Percentiles rank a stretch among this genome's conserved stretches.
Conservation (phyloP, 2,329 filamentous ascomycete species). For the Cercospora sp. region DNA sequence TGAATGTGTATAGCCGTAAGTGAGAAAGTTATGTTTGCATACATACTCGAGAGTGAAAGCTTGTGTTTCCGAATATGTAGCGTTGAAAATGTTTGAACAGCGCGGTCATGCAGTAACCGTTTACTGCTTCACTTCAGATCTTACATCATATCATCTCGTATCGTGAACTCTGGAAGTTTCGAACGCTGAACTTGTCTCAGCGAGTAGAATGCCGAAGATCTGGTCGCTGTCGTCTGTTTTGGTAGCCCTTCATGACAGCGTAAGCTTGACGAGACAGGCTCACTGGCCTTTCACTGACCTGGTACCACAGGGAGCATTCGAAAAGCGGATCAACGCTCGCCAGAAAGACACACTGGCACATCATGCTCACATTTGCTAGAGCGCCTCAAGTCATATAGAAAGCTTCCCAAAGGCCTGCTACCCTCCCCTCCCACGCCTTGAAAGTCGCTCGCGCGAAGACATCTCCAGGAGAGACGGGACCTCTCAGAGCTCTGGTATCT, state of each 20-base stretch:
- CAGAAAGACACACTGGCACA: too few species aligned
- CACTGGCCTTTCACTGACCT: too few species aligned
- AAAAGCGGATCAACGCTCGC: too few species aligned
- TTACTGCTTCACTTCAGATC: not conserved
- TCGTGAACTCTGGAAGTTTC: not conserved
- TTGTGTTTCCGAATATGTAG: too few species aligned
- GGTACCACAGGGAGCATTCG: too few species aligned
- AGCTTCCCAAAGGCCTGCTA: not conserved
- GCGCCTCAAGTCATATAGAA: not conserved
- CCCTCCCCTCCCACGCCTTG: not conserved
- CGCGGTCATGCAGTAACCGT: not conserved
- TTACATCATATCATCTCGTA: not conserved
- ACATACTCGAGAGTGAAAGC: too few species aligned
- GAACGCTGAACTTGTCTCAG: not conserved
- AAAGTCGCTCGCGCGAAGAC: not conserved
- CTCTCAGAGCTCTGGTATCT: not conserved
- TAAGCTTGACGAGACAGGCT: too few species aligned
- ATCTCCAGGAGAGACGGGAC: not conserved
- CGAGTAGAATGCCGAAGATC: not conserved
- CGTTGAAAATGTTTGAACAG: not conserved
- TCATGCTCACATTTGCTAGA: not conserved
- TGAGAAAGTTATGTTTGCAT: not conserved
- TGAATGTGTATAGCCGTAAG: not conserved
- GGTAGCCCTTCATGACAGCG: too few species aligned
- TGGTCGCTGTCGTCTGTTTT: too few species aligned